A percentile compares a stretch with the other conserved stretches of the same genome.
Conservation (phyloP, 768 basidiomycete species). For the Auricularia cornea region DNA sequence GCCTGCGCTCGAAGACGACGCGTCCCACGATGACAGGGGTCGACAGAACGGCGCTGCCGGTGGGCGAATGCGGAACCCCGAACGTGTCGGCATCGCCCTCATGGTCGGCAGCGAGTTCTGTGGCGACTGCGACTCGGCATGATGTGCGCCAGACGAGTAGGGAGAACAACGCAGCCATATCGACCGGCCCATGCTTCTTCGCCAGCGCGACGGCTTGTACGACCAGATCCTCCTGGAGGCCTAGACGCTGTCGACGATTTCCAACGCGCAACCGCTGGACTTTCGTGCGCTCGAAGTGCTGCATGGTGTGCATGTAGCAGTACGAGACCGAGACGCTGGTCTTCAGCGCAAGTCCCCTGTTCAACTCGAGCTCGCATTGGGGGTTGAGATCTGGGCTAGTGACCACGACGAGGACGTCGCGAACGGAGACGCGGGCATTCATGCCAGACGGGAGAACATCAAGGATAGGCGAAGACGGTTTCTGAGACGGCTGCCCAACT, state of each 20-base stretch:
- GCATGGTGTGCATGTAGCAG: constrained; percentile 34
- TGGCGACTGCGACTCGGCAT: constrained; percentile 56
- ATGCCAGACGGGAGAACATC: constrained; percentile 48
- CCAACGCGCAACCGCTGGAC: constrained; percentile 4
- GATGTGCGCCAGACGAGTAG: constrained; percentile 40
- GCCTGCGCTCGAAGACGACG: constrained; percentile 9
- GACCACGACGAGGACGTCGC: constrained; percentile 55
- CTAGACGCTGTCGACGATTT: constrained; percentile 41
- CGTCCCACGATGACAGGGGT: constrained; percentile 16
- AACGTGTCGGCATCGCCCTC: constrained; percentile 27
- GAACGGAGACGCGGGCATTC: constrained; percentile 47
- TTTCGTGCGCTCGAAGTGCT: constrained; percentile 7
- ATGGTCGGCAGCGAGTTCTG: constrained; percentile 59
- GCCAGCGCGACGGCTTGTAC: constrained; percentile 38
- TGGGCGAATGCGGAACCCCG: neutral
- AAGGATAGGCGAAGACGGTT: constrained; percentile 14
- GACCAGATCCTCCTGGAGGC: constrained; percentile 43
- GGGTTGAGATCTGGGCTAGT: constrained; percentile 81
- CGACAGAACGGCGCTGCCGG: neutral
- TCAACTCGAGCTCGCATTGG: constrained; percentile 50
- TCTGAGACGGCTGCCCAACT: neutral
- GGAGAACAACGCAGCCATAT: constrained; percentile 35
- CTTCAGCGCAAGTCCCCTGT: constrained; percentile 57
- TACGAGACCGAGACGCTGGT: constrained; percentile 48
- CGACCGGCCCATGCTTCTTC: constrained; percentile 18